Evolutionary conservation across 345 rosid species (phyloP).

Genomic region (Salix purpurea): DNA sequence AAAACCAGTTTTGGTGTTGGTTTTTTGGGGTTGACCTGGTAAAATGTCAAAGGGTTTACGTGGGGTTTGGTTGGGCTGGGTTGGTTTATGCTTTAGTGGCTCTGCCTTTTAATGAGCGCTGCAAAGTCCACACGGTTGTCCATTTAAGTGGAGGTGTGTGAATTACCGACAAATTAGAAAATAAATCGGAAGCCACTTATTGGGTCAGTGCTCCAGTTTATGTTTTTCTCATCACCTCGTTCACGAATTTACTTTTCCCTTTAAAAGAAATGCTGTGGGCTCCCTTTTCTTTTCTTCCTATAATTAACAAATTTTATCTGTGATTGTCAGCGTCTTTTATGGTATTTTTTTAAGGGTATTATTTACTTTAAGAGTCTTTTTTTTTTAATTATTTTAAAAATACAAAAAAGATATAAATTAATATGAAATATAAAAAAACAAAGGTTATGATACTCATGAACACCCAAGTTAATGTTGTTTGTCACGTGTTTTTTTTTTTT

Average conservation of each 20-base stretch:
- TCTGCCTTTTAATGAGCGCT: not conserved
- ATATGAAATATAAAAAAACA: no score
- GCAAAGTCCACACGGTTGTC: conserved; percentile 10
- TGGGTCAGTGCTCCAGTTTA: not conserved
- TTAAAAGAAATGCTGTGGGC: not conserved
- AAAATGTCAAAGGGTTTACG: conserved; percentile 43
- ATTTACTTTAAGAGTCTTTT: no score
- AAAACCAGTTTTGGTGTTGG: conserved; percentile 39
- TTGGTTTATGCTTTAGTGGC: not conserved
- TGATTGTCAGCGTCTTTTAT: no score
- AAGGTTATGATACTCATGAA: no score
- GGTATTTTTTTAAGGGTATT: no score
- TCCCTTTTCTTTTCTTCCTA: no score
- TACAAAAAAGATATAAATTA: no score
- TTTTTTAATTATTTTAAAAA: no score
- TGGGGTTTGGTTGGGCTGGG: no score
- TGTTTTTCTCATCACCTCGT: not conserved
- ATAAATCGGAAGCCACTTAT: not conserved
- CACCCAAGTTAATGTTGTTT: no score
- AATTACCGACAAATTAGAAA: conserved; percentile 38
- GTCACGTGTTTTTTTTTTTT: no score
- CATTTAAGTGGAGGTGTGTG: conserved; percentile 5
- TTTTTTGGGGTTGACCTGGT: conserved; percentile 48
- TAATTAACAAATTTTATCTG: no score
- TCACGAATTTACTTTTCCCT: not conserved